Base-by-base conservation (phyloP, 148 eudicot species). In the Fagopyrum homotropicum region DNA sequence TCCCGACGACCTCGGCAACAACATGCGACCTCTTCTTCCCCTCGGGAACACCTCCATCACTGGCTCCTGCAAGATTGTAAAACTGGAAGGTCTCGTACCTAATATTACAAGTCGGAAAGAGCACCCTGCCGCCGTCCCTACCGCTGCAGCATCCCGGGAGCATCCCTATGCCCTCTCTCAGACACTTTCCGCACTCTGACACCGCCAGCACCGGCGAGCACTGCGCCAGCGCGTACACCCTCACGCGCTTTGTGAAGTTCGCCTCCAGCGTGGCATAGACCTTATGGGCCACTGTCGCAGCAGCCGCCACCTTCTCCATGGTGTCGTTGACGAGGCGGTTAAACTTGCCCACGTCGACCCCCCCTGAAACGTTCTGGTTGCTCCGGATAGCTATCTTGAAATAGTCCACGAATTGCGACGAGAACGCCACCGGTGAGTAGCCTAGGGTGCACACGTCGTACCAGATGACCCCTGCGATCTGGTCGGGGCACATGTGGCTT, bases 161-260 rank as follows among this genome's bases (percentile, higher is more conserved):
- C 9, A 0, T 2, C 17, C 47, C 16, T 2, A 75, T 70, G 4
- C 9, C 1, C 3, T 48, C 26, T 0, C 8, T 69, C 5, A 81
- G 49, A 75, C 86, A 84, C 22, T 52, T 51, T 0, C 19, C 17
- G 74, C 86, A 83, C n/a, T 74, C 61, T 0, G 14, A 0, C 1
- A 6, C 3, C 5, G 72, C 17, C 72, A 81, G 66, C 45, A 81
- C 77, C n/a, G 84, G 79, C 30, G 74, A 60, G 30, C 86, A 84
- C 59, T 79, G 78, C 56, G 72, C 70, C 50, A 74, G 14, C 19
- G 77, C 84, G 44, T 73, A 73, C 4, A 78, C 45, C 50, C 30
- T 70, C 73, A 44, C 73, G 51, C 51, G 50, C 48, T 12, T 9
- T 10, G 73, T 44, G 10, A 70, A 7, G 14, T 70, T 70, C 10